Evolutionary conservation across 1,284 basidiomycete species (phyloP), one percentile per base, ranked within the genome.

Genomic region (Cryptococcus sp.): DNA sequence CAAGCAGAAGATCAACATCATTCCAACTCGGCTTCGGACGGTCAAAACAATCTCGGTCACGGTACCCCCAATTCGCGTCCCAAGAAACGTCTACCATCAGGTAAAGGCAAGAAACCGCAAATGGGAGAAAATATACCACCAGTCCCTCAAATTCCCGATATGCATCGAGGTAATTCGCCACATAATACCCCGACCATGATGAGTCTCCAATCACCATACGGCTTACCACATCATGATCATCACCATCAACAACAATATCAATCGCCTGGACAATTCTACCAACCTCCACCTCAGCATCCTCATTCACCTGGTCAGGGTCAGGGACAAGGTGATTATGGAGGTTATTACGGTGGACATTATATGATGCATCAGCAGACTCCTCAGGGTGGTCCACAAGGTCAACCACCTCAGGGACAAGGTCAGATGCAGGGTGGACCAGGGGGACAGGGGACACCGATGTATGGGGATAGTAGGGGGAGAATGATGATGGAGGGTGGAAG

Each of bases 1-100:
- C 21, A 41, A 56, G 52, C 22, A 54, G 56, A 13, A 56, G 57
- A 7, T 51, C 60, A 13, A 55, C 55, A 13, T 44, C 53, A 55
- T 19, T 48, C 52, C 9, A n/a, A n/a, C n/a, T n/a, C n/a, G n/a
- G 62, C 64, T 46, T 59, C 64, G 3, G 58, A 55, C 5, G 59
- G 59, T 19, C 40, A 52, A 3, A 45, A 70, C 14, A 70, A 67
- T n/a, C 65, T 69, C 41, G 64, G 66, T 16, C 62, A 19, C 36
- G 36, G 36, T n/a, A 66, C 66, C 2, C 37, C 54, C 32, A 34
- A 53, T 19, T 52, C 48, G 28, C 54, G 67, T 54, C 70, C 70
- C 1, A 69, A 68, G 52, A 72, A 71, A 52, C 64, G 72, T 22
- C 47, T 72, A 25, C 68, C 70, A 5, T 63, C 60, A 4, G 60